Evolutionary conservation across 495 filamentous ascomycete genomes (phyloP).

Genomic region (Choiromyces venosus): DNA sequence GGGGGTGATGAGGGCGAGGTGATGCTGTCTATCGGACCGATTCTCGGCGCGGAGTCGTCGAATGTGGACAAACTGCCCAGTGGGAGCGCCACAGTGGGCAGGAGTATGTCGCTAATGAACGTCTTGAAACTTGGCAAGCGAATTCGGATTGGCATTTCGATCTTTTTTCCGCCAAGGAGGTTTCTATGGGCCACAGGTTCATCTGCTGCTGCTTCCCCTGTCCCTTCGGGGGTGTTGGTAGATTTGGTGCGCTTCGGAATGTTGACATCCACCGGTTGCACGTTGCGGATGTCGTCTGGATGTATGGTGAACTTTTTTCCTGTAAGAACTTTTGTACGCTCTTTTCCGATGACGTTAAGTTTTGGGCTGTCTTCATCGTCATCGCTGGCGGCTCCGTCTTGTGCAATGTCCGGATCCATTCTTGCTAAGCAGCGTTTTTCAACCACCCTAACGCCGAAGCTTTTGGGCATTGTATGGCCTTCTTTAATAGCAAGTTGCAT

Average conservation of each 20-base stretch:
- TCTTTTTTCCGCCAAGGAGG: constrained; percentile 20
- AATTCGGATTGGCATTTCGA: constrained; percentile 31
- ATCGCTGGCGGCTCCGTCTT: constrained; percentile 22
- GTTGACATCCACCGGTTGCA: constrained; percentile 7
- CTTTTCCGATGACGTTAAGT: constrained; percentile 27
- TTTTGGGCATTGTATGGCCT: constrained; percentile 31
- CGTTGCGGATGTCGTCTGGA: constrained; percentile 14
- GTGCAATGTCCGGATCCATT: constrained; percentile 9
- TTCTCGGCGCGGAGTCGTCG: constrained; percentile 8
- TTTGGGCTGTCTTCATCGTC: constrained; percentile 19
- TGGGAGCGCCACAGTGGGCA: constrained; percentile 40
- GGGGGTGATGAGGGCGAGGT: not conserved
- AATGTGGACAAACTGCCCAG: constrained; percentile 21
- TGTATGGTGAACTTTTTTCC: constrained; percentile 30
- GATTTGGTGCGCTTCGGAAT: not conserved
- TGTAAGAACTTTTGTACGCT: constrained; percentile 32
- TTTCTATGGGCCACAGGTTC: not conserved
- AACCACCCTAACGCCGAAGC: constrained; percentile 31
- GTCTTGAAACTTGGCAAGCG: constrained; percentile 35
- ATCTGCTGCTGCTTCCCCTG: constrained; percentile 2
- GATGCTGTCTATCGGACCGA: constrained; percentile 7
- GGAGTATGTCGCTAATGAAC: constrained; percentile 37
- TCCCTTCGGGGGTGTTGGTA: not conserved
- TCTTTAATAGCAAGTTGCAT: constrained; percentile 29
- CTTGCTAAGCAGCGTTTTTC: constrained; percentile 30